These are phyloP conservation scores for Paratinospora sagittata DNA, from an alignment of 164 flowering plant species.

Conservation along the genomic window DNA sequence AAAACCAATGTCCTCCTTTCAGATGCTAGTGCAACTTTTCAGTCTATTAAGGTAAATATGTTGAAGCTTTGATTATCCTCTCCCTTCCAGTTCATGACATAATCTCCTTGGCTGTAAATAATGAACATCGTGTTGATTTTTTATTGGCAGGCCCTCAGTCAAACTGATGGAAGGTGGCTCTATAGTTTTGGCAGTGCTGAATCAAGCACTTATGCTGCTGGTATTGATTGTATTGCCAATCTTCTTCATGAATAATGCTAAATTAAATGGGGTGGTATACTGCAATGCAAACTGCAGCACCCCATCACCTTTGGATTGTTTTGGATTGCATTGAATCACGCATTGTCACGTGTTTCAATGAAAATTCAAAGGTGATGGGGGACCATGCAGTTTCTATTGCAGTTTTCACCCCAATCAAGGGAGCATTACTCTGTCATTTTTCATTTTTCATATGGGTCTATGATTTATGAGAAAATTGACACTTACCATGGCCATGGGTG, in stretches of 20 bases:
- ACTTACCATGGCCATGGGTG: background rate
- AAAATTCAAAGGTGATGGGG: too few species aligned
- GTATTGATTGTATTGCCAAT: constrained; percentile 29
- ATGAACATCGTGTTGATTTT: background rate
- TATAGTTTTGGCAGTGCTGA: constrained; percentile 66
- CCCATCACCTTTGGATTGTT: too few species aligned
- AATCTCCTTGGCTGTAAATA: background rate
- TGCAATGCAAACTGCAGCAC: too few species aligned
- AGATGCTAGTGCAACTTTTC: constrained; percentile 74
- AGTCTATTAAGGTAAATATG: constrained; percentile 67
- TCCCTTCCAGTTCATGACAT: background rate
- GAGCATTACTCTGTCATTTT: too few species aligned
- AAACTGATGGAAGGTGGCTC: constrained; percentile 98
- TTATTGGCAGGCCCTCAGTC: constrained; percentile 69
- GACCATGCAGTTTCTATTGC: too few species aligned
- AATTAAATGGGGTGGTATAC: too few species aligned
- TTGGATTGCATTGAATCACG: too few species aligned
- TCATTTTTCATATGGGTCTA: background rate
- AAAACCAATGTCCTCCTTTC: constrained; percentile 40
- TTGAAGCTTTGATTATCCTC: background rate
- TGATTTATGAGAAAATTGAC: background rate
- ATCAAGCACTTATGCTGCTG: constrained; percentile 87
- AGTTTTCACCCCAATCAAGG: too few species aligned
- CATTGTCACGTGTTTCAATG: background rate
- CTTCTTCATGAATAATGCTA: too few species aligned